Percentiles rank a stretch among this genome's conserved stretches.
Conservation (phyloP, 495 filamentous ascomycete species). For the Penicillium flavigenum region DNA sequence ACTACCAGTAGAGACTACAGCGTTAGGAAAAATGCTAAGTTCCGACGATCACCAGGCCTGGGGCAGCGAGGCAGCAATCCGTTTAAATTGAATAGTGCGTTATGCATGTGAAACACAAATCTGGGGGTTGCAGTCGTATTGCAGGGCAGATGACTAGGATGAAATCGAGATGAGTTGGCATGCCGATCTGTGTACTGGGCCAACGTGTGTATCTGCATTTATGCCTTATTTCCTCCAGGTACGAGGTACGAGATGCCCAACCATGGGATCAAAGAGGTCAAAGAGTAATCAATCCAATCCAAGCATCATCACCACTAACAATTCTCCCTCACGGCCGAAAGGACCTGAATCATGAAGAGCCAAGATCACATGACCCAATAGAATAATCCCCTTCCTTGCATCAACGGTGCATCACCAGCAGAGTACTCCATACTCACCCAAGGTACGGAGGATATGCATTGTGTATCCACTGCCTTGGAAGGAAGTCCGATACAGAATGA, state of each 20-base stretch:
- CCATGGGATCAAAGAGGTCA: background rate
- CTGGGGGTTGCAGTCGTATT: background rate
- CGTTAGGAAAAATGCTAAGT: background rate
- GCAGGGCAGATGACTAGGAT: background rate
- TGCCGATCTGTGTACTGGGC: background rate
- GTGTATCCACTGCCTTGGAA: background rate
- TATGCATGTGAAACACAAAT: conserved; percentile 6
- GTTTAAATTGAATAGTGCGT: background rate
- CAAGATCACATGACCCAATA: background rate
- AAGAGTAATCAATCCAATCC: background rate
- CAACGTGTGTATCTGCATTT: background rate
- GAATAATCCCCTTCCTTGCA: background rate
- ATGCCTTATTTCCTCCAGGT: background rate
- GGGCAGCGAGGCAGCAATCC: background rate
- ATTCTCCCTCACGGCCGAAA: background rate
- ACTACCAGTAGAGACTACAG: background rate
- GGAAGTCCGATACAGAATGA: background rate
- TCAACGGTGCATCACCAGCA: background rate
- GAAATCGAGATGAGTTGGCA: background rate
- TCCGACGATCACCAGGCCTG: background rate
- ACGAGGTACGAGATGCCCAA: background rate
- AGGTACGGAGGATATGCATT: background rate
- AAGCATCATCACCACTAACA: too few relatives aligned
- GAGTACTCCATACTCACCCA: background rate
- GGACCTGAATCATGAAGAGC: background rate